Evolutionary conservation across 2,329 filamentous ascomycete genomes (phyloP), one percentile per base, ranked within the genome.

Genomic region (Aspergillus tanneri): DNA sequence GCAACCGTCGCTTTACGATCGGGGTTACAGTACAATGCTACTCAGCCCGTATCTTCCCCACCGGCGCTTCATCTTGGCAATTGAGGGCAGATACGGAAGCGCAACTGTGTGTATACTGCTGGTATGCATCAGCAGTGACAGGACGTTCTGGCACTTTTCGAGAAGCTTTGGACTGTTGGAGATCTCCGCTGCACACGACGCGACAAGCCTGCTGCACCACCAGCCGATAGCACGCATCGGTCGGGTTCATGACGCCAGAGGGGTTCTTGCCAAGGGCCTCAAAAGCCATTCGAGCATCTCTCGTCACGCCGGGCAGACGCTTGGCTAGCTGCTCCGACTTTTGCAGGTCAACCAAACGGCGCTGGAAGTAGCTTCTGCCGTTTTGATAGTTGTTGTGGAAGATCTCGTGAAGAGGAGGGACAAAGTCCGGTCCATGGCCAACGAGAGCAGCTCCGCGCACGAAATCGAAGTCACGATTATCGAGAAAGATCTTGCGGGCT

Each of bases 311-410:
- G 38, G 38, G 38, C 11, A 41, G 38, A 41, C 38, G 38, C 22
- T 41, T 41, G 6, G 8, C 38, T 25, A 41, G 22, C 23, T 41
- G 38, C 38, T 41, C 38, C 19, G 38, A 41, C 14, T 28, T 41
- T 25, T 41, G 38, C 23, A 41, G 3, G 22, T 41, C 38, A 18
- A 41, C 23, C 38, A 41, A 18, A 18, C 24, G 38, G 38, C 38
- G 38, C 38, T 41, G 38, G 38, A 41, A 41, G 38, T 41, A 41
- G 38, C 23, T 41, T 28, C 38, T 23, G 38, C 38, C 38, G 38
- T 41, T 41, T 16, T 41, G 38, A 18, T 25, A 41, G 38, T 41
- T 41, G 23, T 16, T 16, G 38, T 28, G 24, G 22, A 41, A 41
- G 23, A 41, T 41, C 9, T 24, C 21, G 23, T 41, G 38, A 23